phyloP scores from a whole-genome alignment of 768 basidiomycete species.

The Paxillus involutus region DNA sequence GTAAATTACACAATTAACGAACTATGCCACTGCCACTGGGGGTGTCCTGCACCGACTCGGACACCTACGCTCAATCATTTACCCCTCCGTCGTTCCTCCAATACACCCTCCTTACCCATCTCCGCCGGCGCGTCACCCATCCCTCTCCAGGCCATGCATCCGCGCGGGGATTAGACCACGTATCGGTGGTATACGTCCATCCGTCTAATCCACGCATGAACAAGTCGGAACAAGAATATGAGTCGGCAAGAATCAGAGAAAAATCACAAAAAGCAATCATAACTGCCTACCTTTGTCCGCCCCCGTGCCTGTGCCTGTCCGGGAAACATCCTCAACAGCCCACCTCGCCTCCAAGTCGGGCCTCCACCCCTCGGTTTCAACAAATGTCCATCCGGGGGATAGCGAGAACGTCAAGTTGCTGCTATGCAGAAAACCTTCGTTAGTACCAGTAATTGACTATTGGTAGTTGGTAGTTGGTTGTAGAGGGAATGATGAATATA shows the following conservation, averaged over 20 bases:
- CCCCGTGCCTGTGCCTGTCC: conserved; percentile 1
- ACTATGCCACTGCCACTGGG: too few relatives aligned
- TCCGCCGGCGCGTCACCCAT: conserved; percentile 60
- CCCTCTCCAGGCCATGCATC: conserved; percentile 41
- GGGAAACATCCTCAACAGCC: conserved; percentile 24
- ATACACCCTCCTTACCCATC: conserved; percentile 72
- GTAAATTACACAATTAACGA: too few relatives aligned
- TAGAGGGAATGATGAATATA: too few relatives aligned
- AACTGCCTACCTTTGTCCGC: conserved; percentile 29
- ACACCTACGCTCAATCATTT: too few relatives aligned
- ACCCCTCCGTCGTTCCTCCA: neutral
- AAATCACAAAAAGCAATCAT: conserved; percentile 3
- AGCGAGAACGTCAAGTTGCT: conserved; percentile 82
- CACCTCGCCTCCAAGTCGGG: conserved; percentile 61
- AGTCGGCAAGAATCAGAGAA: neutral
- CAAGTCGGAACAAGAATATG: too few relatives aligned
- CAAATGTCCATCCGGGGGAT: conserved; percentile 71
- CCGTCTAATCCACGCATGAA: conserved; percentile 49
- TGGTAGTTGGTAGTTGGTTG: neutral
- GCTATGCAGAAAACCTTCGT: conserved; percentile 35
- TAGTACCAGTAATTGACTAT: neutral
- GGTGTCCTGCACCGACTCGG: too few relatives aligned
- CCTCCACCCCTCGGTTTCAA: conserved; percentile 78
- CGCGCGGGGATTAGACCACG: conserved; percentile 57
- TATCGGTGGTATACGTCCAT: conserved; percentile 82